Percentiles rank a stretch among this genome's conserved stretches.
phyloP scores from a whole-genome alignment of 1,284 basidiomycete genomes.

The Exobasidium rhododendri region DNA sequence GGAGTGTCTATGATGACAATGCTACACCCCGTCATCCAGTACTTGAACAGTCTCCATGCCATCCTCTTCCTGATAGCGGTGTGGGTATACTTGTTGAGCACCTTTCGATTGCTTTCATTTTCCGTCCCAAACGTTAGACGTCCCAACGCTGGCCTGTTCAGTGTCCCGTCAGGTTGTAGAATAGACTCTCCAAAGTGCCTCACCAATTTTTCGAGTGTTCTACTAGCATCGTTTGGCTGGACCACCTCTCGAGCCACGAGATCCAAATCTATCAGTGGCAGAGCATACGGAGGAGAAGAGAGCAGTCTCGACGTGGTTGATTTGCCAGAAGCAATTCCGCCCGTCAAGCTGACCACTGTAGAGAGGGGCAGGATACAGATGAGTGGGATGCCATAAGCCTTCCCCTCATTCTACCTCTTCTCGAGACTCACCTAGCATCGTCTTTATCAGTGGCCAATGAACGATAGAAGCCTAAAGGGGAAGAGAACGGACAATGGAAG shows the following conservation, averaged over 20 bases:
- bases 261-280: slow-evolving; percentile 90
- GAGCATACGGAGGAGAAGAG: slow-evolving; percentile 59
- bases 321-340: slow-evolving; percentile 87
- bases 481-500: not conserved
- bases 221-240: slow-evolving; percentile 68
- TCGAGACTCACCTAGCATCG: not conserved
- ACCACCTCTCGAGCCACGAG: slow-evolving; percentile 83
- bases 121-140: slow-evolving; percentile 68
- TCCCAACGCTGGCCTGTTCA: slow-evolving; percentile 82
- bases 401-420: not conserved
- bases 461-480: too few relatives aligned
- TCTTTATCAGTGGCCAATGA: not conserved
- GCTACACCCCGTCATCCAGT: slow-evolving; percentile 75
- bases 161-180: slow-evolving; percentile 65
- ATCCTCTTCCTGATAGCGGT: slow-evolving; percentile 78
- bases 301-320: slow-evolving; percentile 82
- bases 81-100: slow-evolving; percentile 82
- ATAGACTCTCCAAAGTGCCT: slow-evolving; percentile 69
- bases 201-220: slow-evolving; percentile 67
- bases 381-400: not conserved
- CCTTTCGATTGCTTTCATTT: slow-evolving; percentile 64
- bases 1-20: slow-evolving; percentile 87
- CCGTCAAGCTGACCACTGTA: slow-evolving; percentile 87
- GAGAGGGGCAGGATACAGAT: not conserved
- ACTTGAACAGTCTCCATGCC: slow-evolving; percentile 66